Percentiles rank a stretch among this genome's conserved stretches.
Conservation (phyloP, 1,284 basidiomycete species). For the Marasmius fiardii region DNA sequence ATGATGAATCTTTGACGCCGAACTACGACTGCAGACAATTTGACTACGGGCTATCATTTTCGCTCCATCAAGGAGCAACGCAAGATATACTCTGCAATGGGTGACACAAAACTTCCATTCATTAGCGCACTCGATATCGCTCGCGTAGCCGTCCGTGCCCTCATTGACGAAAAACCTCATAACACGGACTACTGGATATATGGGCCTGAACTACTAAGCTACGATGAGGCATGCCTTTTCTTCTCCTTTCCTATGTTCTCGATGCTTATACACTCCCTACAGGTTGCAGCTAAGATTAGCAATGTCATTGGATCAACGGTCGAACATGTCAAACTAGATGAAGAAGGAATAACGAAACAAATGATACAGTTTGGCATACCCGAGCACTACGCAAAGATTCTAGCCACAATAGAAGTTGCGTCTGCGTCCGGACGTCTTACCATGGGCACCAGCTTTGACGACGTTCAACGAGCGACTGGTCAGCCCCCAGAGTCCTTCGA, state of each 20-base stretch:
- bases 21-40: background rate
- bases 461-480: background rate
- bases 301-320: no score
- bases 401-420: background rate
- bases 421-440: no score
- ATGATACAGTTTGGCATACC: background rate
- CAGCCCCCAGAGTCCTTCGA: background rate
- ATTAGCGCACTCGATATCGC: background rate
- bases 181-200: background rate
- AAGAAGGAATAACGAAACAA: background rate
- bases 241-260: background rate
- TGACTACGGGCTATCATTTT: background rate
- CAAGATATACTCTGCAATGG: background rate
- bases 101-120: background rate
- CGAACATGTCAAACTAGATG: no score
- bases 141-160: background rate
- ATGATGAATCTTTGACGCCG: background rate
- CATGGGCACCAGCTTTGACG: background rate
- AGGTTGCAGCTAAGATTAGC: no score
- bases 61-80: background rate
- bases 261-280: no score
- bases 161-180: background rate
- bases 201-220: background rate
- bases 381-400: background rate
- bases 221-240: background rate